Evolutionary conservation across 2,329 filamentous ascomycete genomes (phyloP).

Genomic region (Blastomyces emzantsi): DNA sequence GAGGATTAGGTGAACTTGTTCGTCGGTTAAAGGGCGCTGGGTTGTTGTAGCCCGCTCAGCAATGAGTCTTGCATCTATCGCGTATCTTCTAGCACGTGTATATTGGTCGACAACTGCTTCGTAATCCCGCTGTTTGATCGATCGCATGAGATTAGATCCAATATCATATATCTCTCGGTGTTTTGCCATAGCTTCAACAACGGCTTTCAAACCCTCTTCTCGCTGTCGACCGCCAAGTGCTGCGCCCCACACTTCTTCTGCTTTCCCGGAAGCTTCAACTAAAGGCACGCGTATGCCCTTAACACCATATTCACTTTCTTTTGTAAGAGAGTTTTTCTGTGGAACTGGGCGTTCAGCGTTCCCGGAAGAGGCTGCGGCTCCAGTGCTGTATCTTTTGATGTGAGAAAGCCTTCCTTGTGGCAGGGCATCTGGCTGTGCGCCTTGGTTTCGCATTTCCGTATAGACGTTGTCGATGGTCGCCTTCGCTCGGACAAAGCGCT

Average conservation of each 20-base stretch:
- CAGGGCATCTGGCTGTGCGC: conserved; percentile 39
- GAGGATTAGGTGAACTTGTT: conserved; percentile 75
- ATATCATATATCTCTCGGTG: conserved; percentile 77
- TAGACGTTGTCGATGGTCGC: conserved; percentile 98
- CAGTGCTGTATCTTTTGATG: conserved; percentile 48
- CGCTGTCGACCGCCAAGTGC: conserved; percentile 85
- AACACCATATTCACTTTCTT: conserved; percentile 87
- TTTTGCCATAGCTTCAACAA: conserved; percentile 65
- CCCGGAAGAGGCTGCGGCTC: conserved; percentile 27
- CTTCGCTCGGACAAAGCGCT: conserved; percentile 94
- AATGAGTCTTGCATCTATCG: conserved; percentile 65
- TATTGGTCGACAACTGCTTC: conserved; percentile 83
- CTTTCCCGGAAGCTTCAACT: conserved; percentile 83
- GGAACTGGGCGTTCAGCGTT: conserved; percentile 39
- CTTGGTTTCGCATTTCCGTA: conserved; percentile 79
- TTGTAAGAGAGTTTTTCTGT: conserved; percentile 82
- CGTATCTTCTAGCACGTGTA: conserved; percentile 68
- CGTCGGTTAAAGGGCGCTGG: conserved; percentile 56
- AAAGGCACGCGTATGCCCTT: conserved; percentile 80
- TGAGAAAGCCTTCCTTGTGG: conserved; percentile 24
- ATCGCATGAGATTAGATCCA: conserved; percentile 65
- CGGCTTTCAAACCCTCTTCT: conserved; percentile 73
- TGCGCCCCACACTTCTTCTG: conserved; percentile 95
- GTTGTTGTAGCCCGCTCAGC: conserved; percentile 48
- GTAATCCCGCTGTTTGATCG: conserved; percentile 85